A percentile compares a stretch with the other conserved stretches of the same genome.
Evolutionary conservation across 2,329 filamentous ascomycete genomes (phyloP).

Genomic region (Aspergillus melleus): DNA sequence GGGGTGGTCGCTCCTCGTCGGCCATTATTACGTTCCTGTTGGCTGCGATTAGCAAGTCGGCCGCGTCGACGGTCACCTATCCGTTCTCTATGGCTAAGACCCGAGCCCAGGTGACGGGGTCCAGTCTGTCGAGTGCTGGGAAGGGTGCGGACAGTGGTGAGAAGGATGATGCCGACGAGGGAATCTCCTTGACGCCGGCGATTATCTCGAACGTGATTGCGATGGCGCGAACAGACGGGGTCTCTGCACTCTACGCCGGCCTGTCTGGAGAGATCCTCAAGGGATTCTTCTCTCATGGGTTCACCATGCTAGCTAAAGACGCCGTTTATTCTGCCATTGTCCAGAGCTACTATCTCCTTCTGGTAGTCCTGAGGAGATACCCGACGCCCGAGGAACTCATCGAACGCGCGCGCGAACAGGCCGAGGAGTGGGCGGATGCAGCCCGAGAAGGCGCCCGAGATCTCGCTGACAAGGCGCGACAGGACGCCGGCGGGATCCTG

Average conservation of each 20-base stretch:
- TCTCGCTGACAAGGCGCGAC: conserved; percentile 31
- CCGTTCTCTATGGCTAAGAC: conserved; percentile 85
- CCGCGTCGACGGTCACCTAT: conserved; percentile 76
- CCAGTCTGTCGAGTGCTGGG: conserved; percentile 21
- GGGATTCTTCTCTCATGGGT: conserved; percentile 80
- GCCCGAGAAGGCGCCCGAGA: conserved; percentile 41
- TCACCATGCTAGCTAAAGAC: conserved; percentile 86
- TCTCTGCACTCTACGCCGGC: conserved; percentile 71
- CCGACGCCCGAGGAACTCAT: conserved; percentile 46
- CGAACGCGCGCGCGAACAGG: conserved; percentile 39
- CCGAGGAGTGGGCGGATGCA: conserved; percentile 43
- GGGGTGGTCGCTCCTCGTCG: conserved; percentile 53
- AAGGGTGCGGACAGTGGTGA: conserved; percentile 23
- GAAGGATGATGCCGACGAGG: conserved; percentile 7
- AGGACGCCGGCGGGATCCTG: conserved; percentile 26
- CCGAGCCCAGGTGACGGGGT: conserved; percentile 61
- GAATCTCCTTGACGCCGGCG: conserved; percentile 41
- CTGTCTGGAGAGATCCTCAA: conserved; percentile 75
- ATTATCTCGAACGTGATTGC: conserved; percentile 64
- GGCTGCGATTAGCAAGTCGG: conserved; percentile 75
- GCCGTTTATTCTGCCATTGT: conserved; percentile 71
- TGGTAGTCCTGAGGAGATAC: conserved; percentile 50
- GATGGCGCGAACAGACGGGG: conserved; percentile 63
- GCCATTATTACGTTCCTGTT: conserved; percentile 58
- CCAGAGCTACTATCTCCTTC: conserved; percentile 66